Conservation (phyloP, 257 asterid genomes). For the Nicotiana otophora region DNA sequence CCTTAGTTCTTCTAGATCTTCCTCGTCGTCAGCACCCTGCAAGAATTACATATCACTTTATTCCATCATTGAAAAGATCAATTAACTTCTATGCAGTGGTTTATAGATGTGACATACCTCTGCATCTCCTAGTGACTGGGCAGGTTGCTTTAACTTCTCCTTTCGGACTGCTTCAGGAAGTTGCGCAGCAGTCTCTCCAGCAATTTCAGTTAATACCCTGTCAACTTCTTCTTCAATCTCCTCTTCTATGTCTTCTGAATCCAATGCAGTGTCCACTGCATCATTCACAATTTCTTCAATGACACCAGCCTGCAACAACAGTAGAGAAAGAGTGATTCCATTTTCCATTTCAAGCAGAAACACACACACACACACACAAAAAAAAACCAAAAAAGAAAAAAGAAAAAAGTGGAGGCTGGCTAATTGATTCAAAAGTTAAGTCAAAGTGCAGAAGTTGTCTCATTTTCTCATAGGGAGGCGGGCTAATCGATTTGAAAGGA, state of each 20-base stretch:
- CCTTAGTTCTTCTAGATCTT: constrained; percentile 86
- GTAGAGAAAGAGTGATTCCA: background rate
- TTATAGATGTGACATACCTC: constrained; percentile 38
- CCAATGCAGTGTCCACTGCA: constrained; percentile 74
- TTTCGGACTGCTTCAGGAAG: constrained; percentile 86
- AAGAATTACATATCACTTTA: constrained; percentile 12
- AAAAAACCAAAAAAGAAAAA: background rate
- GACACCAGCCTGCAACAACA: constrained; percentile 69
- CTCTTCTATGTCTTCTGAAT: constrained; percentile 93
- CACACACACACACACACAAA: background rate
- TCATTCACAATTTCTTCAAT: constrained; percentile 88
- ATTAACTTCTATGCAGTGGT: background rate
- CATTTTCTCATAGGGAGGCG: background rate
- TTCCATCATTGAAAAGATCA: background rate
- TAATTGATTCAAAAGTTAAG: background rate
- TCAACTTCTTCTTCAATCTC: constrained; percentile 97
- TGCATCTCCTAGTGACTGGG: constrained; percentile 44
- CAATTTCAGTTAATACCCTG: constrained; percentile 77
- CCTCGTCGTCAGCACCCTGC: constrained; percentile 80
- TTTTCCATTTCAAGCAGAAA: background rate
- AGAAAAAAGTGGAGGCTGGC: background rate
- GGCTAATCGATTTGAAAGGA: background rate
- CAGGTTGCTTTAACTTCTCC: constrained; percentile 76
- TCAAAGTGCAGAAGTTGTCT: background rate
- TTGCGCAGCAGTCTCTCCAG: constrained; percentile 96